Evolutionary conservation across 2,329 filamentous ascomycete genomes (phyloP), one percentile per base, ranked within the genome.

Genomic region (Xylariaceae sp.): DNA sequence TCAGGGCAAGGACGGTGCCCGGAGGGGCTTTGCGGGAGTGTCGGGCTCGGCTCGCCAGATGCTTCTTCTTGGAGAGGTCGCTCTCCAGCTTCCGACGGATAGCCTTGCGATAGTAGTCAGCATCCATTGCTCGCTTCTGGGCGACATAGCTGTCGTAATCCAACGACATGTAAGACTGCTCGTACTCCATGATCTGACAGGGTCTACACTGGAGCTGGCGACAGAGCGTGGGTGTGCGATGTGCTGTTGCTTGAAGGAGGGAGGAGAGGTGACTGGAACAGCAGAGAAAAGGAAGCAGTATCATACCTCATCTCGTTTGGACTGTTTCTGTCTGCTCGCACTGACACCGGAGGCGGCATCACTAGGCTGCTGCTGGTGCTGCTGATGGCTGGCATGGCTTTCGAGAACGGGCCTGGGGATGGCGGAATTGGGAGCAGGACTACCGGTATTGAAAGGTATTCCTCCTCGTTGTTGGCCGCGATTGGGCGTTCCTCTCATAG

Each of bases 61-160:
- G 33, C 9, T 89, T 81, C 71, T 89, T 95, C 75, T 97, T 97
- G 78, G 81, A 94, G 71, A 98, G 84, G 64, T 98, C 93, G 61
- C 80, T 91, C 74, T 98, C 93, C 74, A 98, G 85, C 74, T 96
- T 97, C 61, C 83, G 83, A 59, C 93, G 89, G 63, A 98, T 97
- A 39, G 93, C 93, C 93, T 97, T 62, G 50, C 50, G 41, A 41
- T 45, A 49, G 44, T 50, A 47, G 54, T 68, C 52, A 68, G 65
- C 51, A 44, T 56, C 46, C 47, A 56, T 55, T 40, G 34, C 41
- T 34, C 42, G 34, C 28, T 30, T 41, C n/a, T 40, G 34, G 2
- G 29, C 38, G 9, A 42, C 18, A 37, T 52, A 47, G 43, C 34
- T 45, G 28, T 44, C 45, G 26, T 48, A 49, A 33, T 46, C 42